Evolutionary conservation across 345 rosid genomes (phyloP).

Genomic region (Aurinia saxatilis): DNA sequence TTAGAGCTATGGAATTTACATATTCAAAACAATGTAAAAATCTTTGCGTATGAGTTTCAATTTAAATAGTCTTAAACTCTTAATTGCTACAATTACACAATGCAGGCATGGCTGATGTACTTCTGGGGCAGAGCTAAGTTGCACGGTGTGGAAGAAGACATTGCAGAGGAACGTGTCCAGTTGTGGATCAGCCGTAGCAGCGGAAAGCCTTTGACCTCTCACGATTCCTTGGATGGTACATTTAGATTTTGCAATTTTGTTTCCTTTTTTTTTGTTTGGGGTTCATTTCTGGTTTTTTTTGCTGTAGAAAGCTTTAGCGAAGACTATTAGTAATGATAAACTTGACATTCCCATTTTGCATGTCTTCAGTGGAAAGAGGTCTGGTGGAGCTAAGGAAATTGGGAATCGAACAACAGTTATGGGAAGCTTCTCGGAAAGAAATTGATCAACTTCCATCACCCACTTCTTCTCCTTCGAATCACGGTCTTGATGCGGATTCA

Average conservation of each 20-base stretch:
- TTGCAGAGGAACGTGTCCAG: slow-evolving; percentile 72
- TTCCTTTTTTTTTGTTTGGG: too few species aligned
- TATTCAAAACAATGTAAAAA: not conserved
- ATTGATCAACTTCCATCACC: slow-evolving; percentile 39
- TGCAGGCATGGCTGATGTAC: slow-evolving; percentile 84
- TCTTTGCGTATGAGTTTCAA: not conserved
- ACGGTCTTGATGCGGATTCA: slow-evolving; percentile 24
- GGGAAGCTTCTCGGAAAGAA: slow-evolving; percentile 89
- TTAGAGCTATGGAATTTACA: not conserved
- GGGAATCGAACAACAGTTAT: slow-evolving; percentile 80
- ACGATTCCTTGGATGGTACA: slow-evolving; percentile 80
- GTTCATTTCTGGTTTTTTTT: not conserved
- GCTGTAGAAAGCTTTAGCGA: not conserved
- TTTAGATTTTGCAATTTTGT: not conserved
- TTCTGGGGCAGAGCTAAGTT: slow-evolving; percentile 82
- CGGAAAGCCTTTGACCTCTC: slow-evolving; percentile 51
- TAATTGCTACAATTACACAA: not conserved
- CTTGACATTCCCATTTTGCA: not conserved
- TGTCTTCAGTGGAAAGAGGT: slow-evolving; percentile 66
- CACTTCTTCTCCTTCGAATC: slow-evolving; percentile 20
- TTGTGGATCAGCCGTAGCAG: slow-evolving; percentile 58
- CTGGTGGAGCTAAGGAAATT: slow-evolving; percentile 70
- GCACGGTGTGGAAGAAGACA: slow-evolving; percentile 70
- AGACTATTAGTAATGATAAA: not conserved
- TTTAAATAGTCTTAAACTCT: not conserved